phyloP scores from a whole-genome alignment of 345 rosid genomes.

The Psidium friedrichsthalianum region DNA sequence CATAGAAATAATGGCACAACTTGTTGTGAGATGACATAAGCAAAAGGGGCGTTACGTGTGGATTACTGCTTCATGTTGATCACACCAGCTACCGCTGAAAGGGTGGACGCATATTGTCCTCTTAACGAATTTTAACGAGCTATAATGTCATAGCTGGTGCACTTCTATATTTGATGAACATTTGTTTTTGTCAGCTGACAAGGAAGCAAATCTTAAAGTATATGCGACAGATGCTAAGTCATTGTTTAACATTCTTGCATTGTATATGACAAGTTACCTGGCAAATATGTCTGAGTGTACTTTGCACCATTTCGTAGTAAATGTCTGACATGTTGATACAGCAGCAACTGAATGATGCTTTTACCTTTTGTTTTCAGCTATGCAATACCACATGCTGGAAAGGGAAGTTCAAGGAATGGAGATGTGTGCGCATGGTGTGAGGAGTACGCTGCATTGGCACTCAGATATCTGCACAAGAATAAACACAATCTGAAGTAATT shows the following conservation, averaged over 20 bases:
- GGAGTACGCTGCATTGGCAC: slow-evolving; percentile 18
- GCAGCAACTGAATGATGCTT: not conserved
- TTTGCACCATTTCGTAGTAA: not conserved
- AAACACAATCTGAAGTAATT: slow-evolving; percentile 26
- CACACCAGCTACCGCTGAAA: not conserved
- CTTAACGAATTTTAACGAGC: not conserved
- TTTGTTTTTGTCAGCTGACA: not conserved
- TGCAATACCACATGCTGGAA: slow-evolving; percentile 4
- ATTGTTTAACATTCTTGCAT: not conserved
- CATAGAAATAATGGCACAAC: not conserved
- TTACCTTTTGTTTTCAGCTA: not conserved
- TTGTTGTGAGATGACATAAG: not conserved
- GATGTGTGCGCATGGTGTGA: slow-evolving; percentile 18
- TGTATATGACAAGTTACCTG: not conserved
- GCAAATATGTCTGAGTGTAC: not conserved
- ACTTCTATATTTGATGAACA: not conserved
- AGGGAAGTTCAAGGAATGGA: not conserved
- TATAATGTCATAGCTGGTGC: not conserved
- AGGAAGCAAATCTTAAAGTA: not conserved
- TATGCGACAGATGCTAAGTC: not conserved
- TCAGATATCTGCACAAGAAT: slow-evolving; percentile 18
- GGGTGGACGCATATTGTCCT: not conserved
- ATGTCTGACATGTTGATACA: not conserved
- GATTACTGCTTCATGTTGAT: not conserved
- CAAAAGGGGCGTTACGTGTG: not conserved